A percentile compares a stretch with the other conserved stretches of the same genome.
phyloP scores from a whole-genome alignment of 2,329 filamentous ascomycete genomes.

The Alternaria metachromatica region DNA sequence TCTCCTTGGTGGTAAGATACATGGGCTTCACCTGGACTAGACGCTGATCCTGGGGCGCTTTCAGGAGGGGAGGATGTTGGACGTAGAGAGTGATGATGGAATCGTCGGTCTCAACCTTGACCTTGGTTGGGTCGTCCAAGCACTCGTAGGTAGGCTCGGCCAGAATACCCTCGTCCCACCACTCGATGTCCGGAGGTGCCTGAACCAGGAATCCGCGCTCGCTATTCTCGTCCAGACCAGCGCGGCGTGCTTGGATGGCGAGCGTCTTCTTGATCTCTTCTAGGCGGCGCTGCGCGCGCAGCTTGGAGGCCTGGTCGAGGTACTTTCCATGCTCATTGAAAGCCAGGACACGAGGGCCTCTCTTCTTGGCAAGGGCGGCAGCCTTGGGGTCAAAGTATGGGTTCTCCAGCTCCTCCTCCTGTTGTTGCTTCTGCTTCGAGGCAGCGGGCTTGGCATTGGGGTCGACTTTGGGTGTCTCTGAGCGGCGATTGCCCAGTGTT shows the following conservation, averaged over 20 bases:
- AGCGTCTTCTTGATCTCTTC: constrained; percentile 96
- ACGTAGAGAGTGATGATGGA: constrained; percentile 89
- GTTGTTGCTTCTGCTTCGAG: constrained; percentile 46
- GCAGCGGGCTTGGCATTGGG: constrained; percentile 36
- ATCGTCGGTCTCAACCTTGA: constrained; percentile 80
- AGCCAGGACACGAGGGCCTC: constrained; percentile 73
- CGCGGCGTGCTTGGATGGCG: constrained; percentile 83
- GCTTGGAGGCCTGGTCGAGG: constrained; percentile 88
- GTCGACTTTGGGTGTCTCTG: constrained; percentile 46
- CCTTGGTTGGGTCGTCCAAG: constrained; percentile 67
- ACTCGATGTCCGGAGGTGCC: constrained; percentile 85
- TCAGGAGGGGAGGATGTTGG: constrained; percentile 89
- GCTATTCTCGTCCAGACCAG: constrained; percentile 91
- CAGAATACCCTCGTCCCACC: constrained; percentile 94
- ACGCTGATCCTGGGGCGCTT: constrained; percentile 89
- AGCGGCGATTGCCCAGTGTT: constrained; percentile 61
- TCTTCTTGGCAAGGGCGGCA: constrained; percentile 58
- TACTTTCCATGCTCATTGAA: constrained; percentile 99
- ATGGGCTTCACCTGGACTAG: constrained; percentile 82
- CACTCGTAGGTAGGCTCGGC: constrained; percentile 76
- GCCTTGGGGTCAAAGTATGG: constrained; percentile 81
- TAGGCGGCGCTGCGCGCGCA: constrained; percentile 84
- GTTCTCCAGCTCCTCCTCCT: constrained; percentile 70
- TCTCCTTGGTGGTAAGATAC: constrained; percentile 89
- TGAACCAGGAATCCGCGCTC: constrained; percentile 91